These are phyloP conservation scores for Artomyces pyxidatus DNA, from an alignment of 768 basidiomycete species.

Conservation along the genomic window DNA sequence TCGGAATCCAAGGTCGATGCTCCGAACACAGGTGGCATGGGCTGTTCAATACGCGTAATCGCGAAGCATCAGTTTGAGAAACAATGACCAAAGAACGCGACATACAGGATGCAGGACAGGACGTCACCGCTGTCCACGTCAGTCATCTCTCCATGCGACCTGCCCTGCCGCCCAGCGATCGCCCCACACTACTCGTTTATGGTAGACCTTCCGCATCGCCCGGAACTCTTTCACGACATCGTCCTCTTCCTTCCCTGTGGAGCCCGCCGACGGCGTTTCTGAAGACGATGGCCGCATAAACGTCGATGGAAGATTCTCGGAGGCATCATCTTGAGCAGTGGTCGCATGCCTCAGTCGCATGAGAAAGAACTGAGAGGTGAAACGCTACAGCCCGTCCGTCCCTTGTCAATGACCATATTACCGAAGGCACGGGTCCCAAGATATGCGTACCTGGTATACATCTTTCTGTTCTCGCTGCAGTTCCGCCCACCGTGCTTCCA, in stretches of 20 bases:
- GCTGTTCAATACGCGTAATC: too few species aligned
- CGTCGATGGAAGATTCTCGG: constrained; percentile 74
- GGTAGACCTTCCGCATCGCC: constrained; percentile 81
- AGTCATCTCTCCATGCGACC: constrained; percentile 78
- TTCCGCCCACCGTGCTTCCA: constrained; percentile 81
- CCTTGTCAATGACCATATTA: not conserved
- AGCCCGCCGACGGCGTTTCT: constrained; percentile 7
- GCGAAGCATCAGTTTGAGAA: too few species aligned
- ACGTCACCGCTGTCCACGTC: too few species aligned
- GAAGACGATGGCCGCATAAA: constrained; percentile 55
- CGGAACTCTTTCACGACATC: constrained; percentile 85
- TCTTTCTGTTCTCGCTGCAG: constrained; percentile 84
- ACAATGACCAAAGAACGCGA: too few species aligned
- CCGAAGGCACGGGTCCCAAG: not conserved
- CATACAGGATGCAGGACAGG: too few species aligned
- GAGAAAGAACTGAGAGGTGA: constrained; percentile 79
- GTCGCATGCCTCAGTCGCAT: constrained; percentile 83
- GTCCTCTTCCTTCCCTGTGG: constrained; percentile 55
- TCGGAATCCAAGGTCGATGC: too few species aligned
- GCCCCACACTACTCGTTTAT: constrained; percentile 87
- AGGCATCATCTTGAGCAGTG: constrained; percentile 83
- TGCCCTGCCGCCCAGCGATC: constrained; percentile 82
- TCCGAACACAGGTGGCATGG: too few species aligned
- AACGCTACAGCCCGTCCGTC: constrained; percentile 42
- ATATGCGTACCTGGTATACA: constrained; percentile 67